A percentile compares a stretch with the other conserved stretches of the same genome.
Conservation (phyloP, 257 asterid genomes). For the Petunia secreta region DNA sequence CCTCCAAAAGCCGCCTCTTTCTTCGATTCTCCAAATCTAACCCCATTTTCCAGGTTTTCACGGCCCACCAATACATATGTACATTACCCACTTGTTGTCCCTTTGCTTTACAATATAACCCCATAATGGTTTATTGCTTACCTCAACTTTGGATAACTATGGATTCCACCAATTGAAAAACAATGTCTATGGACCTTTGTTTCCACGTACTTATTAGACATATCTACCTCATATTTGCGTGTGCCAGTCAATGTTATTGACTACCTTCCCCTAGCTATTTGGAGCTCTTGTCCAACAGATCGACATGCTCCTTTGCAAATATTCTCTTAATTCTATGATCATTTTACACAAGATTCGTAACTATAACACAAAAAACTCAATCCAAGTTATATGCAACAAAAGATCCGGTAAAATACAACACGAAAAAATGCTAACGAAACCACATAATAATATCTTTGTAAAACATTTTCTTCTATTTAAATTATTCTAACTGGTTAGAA, state of each 20-base stretch:
- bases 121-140: slow-evolving; percentile 15
- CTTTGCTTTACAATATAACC: not conserved
- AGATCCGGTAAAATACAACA: no score
- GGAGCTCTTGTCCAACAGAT: not conserved
- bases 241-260: not conserved
- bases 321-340: no score
- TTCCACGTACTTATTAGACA: not conserved
- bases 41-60: slow-evolving; percentile 57
- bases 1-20: slow-evolving; percentile 56
- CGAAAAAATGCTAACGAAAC: no score
- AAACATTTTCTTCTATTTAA: no score
- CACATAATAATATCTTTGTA: no score
- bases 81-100: not conserved
- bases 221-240: not conserved
- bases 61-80: slow-evolving; percentile 21
- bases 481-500: no score
- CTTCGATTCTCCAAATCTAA: slow-evolving; percentile 26
- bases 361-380: no score
- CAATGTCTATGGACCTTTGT: not conserved
- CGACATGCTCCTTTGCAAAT: no score
- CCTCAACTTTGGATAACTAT: slow-evolving; percentile 34
- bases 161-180: slow-evolving; percentile 17
- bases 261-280: slow-evolving; percentile 8
- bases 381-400: no score
- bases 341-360: no score